Base-by-base conservation (phyloP, 257 asterid species). In the Przewalskia tangutica region DNA sequence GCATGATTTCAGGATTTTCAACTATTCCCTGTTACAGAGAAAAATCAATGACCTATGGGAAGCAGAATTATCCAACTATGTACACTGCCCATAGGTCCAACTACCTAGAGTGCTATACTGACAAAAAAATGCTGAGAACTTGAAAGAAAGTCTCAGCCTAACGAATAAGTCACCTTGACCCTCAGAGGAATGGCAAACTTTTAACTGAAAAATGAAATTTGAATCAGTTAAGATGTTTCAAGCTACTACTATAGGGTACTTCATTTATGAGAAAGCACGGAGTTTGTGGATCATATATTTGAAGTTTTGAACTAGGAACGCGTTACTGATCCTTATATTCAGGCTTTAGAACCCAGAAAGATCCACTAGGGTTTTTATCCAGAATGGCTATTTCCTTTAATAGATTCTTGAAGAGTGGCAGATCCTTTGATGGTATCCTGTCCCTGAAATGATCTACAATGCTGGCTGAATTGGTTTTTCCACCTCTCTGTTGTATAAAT, bases 341-440 rank as follows among this genome's bases (percentile, higher is more conserved):
- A 0, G 90, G 89, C 87, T 93, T 95, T 84, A 95, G 85, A 85
- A 90, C 88, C 99, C 99, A 95, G 83, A 77, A 82, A 18, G 97
- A 90, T 3, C 96, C 98, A 51, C 83, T 87, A 0, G 94, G 79
- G 59, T 46, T 88, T 85, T 88, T 93, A 90, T 94, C 97, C 90
- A 95, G 84, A 12, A 84, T 81, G 58, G 99, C 98, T 66, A 95
- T 95, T 88, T 94, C 98, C 90, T 92, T 95, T 75, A 95, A 87
- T 81, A 95, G 97, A 84, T 86, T 93, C 88, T 94, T 95, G 79
- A 95, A 95, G 88, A 95, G 75, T 3, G 99, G 93, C 83, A 92
- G 84, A 85, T 94, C 98, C 85, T 94, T 92, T 0, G 97, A 85
- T 42, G 99, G 96, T 83, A 95, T 88, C 85, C 91, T 89, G 11